A percentile compares a stretch with the other conserved stretches of the same genome.
phyloP scores from a whole-genome alignment of 169 alveolate genomes.

The Perkinsus olseni region DNA sequence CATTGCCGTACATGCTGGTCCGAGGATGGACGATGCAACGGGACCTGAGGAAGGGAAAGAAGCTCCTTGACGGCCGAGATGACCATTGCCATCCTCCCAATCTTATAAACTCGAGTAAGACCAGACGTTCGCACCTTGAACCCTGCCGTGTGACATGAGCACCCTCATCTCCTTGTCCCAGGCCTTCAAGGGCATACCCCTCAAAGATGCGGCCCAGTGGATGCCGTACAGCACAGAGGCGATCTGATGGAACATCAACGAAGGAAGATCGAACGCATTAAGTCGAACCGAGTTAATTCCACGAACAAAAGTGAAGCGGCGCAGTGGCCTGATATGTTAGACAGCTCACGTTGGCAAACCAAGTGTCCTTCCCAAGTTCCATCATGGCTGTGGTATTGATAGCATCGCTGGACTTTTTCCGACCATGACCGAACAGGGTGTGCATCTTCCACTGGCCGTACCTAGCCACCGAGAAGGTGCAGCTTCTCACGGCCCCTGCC shows the following conservation, averaged over 20 bases:
- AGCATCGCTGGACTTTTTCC: not conserved
- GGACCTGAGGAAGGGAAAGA: not conserved
- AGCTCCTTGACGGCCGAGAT: too few relatives aligned
- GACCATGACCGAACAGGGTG: not conserved
- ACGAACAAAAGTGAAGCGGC: too few relatives aligned
- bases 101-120: too few relatives aligned
- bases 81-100: too few relatives aligned
- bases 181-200: not conserved
- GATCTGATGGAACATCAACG: not conserved
- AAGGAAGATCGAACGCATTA: too few relatives aligned
- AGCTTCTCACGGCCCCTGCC: too few relatives aligned
- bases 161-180: not conserved
- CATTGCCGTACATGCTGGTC: not conserved
- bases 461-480: not conserved
- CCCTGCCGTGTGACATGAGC: not conserved
- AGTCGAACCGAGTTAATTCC: too few relatives aligned
- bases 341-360: not conserved
- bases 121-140: too few relatives aligned
- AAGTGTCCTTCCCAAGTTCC: not conserved
- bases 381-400: not conserved
- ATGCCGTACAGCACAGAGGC: not conserved
- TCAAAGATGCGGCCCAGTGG: not conserved
- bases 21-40: not conserved
- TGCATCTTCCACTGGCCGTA: not conserved
- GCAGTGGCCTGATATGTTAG: too few relatives aligned